A percentile compares a stretch with the other conserved stretches of the same genome.
Conservation (phyloP, 2,329 filamentous ascomycete genomes). For the Xenoacremonium recifei region DNA sequence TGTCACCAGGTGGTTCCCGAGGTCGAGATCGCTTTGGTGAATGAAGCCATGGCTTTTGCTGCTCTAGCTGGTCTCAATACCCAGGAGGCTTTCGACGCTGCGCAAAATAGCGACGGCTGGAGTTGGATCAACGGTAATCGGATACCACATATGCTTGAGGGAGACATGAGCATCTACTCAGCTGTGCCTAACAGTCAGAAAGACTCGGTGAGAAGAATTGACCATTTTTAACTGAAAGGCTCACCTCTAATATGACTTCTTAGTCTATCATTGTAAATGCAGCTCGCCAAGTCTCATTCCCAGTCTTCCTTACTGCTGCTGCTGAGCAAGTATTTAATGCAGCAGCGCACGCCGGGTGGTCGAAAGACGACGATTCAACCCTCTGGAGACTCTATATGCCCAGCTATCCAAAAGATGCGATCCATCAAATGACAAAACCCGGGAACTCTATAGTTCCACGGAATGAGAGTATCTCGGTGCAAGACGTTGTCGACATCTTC, state of each 20-base stretch:
- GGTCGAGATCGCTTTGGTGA: conserved; percentile 1
- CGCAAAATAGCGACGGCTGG: background rate
- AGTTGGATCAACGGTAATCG: conserved; percentile 1
- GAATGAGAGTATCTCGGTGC: background rate
- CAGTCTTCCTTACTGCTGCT: background rate
- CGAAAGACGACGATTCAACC: conserved; percentile 1
- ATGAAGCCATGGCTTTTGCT: conserved; percentile 2
- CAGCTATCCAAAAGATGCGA: background rate
- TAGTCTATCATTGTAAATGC: conserved; percentile 1
- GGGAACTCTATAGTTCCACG: background rate
- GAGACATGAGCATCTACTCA: conserved; percentile 1
- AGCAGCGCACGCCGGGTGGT: background rate
- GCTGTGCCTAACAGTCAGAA: conserved; percentile 3
- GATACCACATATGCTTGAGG: conserved; percentile 1
- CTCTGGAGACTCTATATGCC: conserved; percentile 1
- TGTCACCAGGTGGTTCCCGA: conserved; percentile 1
- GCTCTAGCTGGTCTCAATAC: conserved; percentile 1
- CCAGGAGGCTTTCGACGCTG: background rate
- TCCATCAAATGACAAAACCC: background rate
- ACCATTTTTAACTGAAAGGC: too few species aligned
- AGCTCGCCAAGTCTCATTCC: background rate
- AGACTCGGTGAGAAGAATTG: conserved; percentile 1
- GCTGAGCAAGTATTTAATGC: conserved; percentile 2
- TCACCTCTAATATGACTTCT: background rate
- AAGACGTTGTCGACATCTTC: conserved; percentile 1